Evolutionary conservation across 176 grass and related monocot genomes (phyloP).

Genomic region (Lolium perenne): DNA sequence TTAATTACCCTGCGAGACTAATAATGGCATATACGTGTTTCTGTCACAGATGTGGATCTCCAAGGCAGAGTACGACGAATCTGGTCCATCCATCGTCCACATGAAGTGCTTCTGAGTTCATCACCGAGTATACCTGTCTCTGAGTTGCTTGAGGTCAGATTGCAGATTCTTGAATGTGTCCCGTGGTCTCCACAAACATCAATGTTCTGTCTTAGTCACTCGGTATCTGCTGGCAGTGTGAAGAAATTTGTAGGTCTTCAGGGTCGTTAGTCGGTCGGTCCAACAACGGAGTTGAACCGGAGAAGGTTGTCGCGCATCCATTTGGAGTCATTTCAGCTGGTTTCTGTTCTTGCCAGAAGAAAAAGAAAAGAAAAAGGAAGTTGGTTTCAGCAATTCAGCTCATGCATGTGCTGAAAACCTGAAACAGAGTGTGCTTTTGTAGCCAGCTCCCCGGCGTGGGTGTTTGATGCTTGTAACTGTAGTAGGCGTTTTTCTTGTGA

Average conservation of each 20-base stretch:
- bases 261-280: conserved; percentile 8
- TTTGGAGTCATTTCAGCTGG: background rate
- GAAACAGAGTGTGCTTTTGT: conserved; percentile 35
- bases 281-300: conserved; percentile 23
- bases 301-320: background rate
- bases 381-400: conserved; percentile 26
- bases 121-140: conserved; percentile 8
- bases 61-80: conserved; percentile 85
- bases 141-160: conserved; percentile 41
- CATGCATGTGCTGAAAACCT: background rate
- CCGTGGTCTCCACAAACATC: background rate
- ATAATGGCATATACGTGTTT: background rate
- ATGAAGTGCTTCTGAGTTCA: conserved; percentile 78
- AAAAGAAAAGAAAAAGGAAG: background rate
- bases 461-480: conserved; percentile 25
- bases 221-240: background rate
- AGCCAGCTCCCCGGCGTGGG: background rate
- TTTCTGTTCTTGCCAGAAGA: no score
- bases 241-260: conserved; percentile 26
- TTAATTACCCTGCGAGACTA: background rate
- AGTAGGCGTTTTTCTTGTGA: background rate
- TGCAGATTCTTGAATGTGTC: conserved; percentile 36
- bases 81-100: conserved; percentile 77
- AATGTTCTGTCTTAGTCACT: background rate
- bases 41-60: conserved; percentile 80